Evolutionary conservation across 2,329 filamentous ascomycete genomes (phyloP).

Genomic region (Passalora sequoiae): DNA sequence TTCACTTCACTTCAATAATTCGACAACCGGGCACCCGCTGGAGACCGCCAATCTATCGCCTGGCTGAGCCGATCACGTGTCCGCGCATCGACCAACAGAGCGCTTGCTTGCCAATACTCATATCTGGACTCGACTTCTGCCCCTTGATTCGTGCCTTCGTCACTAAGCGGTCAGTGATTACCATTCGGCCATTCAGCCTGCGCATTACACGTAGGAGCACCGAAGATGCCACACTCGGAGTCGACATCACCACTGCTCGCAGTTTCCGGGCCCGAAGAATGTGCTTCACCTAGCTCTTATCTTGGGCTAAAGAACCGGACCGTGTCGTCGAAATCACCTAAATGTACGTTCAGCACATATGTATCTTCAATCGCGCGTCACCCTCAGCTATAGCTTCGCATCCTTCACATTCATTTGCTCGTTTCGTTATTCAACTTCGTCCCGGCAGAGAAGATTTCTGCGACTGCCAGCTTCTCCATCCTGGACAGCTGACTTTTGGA

Average conservation of each 20-base stretch:
- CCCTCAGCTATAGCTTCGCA: not conserved
- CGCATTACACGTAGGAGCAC: not conserved
- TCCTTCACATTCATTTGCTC: too few species aligned
- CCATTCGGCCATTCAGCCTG: not conserved
- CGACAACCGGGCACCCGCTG: not conserved
- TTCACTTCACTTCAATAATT: not conserved
- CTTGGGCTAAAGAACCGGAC: conserved; percentile 20
- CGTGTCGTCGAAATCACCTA: conserved; percentile 23
- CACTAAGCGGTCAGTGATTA: conserved; percentile 1
- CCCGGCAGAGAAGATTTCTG: too few species aligned
- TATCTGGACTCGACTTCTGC: conserved; percentile 2
- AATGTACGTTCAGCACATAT: conserved; percentile 24
- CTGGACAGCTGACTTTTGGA: too few species aligned
- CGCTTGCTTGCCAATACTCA: not conserved
- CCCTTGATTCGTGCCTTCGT: conserved; percentile 1
- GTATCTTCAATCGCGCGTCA: not conserved
- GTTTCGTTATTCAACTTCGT: too few species aligned
- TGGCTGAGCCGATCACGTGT: not conserved
- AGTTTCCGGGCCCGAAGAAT: conserved; percentile 20
- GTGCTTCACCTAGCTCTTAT: conserved; percentile 28
- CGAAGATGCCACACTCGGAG: conserved; percentile 19
- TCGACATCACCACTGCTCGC: conserved; percentile 11
- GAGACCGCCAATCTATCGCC: not conserved
- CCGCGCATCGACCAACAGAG: not conserved
- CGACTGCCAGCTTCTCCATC: too few species aligned